Base-by-base conservation (phyloP, 2,329 filamentous ascomycete species). In the Bipolaris zeicola region DNA sequence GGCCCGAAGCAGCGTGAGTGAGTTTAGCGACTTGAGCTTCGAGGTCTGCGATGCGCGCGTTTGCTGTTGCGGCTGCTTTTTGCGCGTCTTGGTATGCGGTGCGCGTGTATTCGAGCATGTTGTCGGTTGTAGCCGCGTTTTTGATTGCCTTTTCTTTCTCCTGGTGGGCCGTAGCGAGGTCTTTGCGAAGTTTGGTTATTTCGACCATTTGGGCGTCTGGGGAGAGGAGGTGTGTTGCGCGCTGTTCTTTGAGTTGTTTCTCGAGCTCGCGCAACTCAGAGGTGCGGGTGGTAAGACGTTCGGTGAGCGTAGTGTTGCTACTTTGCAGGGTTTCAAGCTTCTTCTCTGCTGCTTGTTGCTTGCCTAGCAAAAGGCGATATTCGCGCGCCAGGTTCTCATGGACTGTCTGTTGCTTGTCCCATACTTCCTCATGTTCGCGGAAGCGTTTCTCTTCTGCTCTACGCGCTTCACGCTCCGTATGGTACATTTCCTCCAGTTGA, bases 21-120 rank as follows among this genome's bases (percentile, higher is more conserved):
- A 71, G 60, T 33, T 60, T 61, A 0, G 41, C 47, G 24, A 65
- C 60, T 20, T 67, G 45, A 1, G 42, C 52, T 8, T 58, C 54
- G 13, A 75, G 63, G 2, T 53, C 50, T 0, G 57, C 39, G 36
- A 65, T 53, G 8, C 53, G 55, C 13, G 59, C 26, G 26, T 51
- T 47, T 2, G 62, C 41, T 11, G 62, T 49, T 0, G 54, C 39
- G 11, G 66, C 68, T 0, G 50, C 33, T 2, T 62, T 59, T 34
- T 63, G 55, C 6, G 65, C 64, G 6, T 48, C 49, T 28, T 63
- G 87, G 64, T 89, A 90, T 8, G 81, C 77, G 3, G 79, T 78
- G 50, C 84, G 82, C 11, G 81, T 76, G 64, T 87, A 90, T 1
- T 86, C 83, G 24, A 81, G 76, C 3, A 87, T 83, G 13, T 69